Conservation (phyloP, 305 asterid species). For the Withania somnifera region DNA sequence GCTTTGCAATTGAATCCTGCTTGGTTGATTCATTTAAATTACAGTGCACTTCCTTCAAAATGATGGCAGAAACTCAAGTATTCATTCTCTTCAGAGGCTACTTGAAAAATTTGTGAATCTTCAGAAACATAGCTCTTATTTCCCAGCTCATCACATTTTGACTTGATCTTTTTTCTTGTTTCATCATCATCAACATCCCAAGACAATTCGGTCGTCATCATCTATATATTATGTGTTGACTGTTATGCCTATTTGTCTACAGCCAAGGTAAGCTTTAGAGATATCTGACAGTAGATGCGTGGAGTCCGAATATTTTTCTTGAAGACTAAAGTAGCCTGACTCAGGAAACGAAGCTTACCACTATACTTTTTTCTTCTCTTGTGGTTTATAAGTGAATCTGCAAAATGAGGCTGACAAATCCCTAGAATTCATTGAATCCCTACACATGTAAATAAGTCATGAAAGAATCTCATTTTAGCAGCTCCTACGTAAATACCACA, state of each 20-base stretch:
- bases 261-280: neutral
- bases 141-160: constrained; percentile 13
- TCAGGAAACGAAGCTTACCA: too few species aligned
- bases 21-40: neutral
- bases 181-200: constrained; percentile 78
- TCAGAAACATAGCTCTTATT: constrained; percentile 9
- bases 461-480: neutral
- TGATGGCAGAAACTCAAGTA: constrained; percentile 4
- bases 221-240: constrained; percentile 16
- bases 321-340: too few species aligned
- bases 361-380: neutral
- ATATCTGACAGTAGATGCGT: neutral
- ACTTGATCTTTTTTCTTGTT: constrained; percentile 7
- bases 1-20: constrained; percentile 5
- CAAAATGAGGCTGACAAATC: neutral
- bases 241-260: neutral
- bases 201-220: constrained; percentile 59
- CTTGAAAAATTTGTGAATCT: neutral
- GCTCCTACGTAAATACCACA: neutral
- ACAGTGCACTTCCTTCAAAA: constrained; percentile 7
- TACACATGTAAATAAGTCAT: neutral
- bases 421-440: neutral
- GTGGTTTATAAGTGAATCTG: neutral
- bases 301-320: neutral
- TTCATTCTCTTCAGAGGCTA: neutral